These are phyloP conservation scores for Pulveroboletus sp. DNA, from an alignment of 768 basidiomycete genomes.

Conservation along the genomic window DNA sequence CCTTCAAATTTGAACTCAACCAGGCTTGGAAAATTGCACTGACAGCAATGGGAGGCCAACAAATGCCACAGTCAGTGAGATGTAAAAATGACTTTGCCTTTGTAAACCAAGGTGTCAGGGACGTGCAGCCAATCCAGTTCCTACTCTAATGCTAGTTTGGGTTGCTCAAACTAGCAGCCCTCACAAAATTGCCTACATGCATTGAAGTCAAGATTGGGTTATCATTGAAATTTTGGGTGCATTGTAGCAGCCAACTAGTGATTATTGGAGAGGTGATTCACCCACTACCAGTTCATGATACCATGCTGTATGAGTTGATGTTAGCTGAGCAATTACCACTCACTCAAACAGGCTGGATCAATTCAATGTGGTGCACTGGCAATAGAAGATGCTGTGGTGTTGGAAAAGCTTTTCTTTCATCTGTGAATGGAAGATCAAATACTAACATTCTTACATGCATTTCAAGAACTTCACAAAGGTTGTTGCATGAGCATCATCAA, in stretches of 20 bases:
- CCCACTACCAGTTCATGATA: conserved; percentile 45
- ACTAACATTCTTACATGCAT: conserved; percentile 47
- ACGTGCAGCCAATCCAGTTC: not conserved
- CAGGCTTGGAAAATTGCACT: conserved; percentile 24
- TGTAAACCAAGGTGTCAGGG: conserved; percentile 38
- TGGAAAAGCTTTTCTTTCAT: conserved; percentile 58
- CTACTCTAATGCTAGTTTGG: conserved; percentile 17
- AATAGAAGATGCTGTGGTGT: conserved; percentile 59
- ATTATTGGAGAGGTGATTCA: conserved; percentile 63
- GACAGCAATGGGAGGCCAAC: conserved; percentile 34
- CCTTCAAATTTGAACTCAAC: conserved; percentile 25
- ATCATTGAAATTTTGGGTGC: conserved; percentile 46
- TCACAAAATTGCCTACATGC: conserved; percentile 34
- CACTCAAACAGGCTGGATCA: conserved; percentile 44
- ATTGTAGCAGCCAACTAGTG: conserved; percentile 43
- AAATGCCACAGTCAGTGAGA: conserved; percentile 30
- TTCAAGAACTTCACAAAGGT: conserved; percentile 54
- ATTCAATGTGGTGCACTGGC: conserved; percentile 48
- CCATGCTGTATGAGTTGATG: too few relatives aligned
- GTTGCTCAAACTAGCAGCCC: conserved; percentile 35
- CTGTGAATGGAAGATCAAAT: conserved; percentile 46
- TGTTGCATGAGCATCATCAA: conserved; percentile 45
- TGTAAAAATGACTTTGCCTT: conserved; percentile 26
- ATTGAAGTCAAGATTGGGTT: conserved; percentile 37
- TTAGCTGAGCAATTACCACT: too few relatives aligned